Base-by-base conservation (phyloP, 2,329 filamentous ascomycete genomes). In the Fusarium sp. region DNA sequence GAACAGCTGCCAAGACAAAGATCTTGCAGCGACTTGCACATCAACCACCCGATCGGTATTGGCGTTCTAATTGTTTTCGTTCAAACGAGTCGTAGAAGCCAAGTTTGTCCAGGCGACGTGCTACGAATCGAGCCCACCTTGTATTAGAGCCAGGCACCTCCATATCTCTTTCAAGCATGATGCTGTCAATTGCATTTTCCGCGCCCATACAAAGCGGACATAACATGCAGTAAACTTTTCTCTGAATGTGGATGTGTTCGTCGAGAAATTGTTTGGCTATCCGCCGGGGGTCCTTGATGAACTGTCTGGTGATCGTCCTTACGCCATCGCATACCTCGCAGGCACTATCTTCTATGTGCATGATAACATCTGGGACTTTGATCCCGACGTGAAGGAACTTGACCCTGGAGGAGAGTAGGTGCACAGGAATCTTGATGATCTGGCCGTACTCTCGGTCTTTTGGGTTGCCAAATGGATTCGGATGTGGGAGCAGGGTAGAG, bases 181-280 rank as follows among this genome's bases (percentile, higher is more conserved):
- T 33, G 15, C 49, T 45, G 4, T 19, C 6, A 11, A 8, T 0
- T 4, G 17, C 1, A 35, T 27, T 8, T 0, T 23, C 3, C 21
- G 9, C 1, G 1, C 56, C 56, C 17, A 61, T 35, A 21, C 56
- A 61, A 1, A 61, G 9, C 4, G 49, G 44, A 17, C 57, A 60
- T 6, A 60, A 25, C 15, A 25, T 39, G 8, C 15, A 15, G 8
- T n/a, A 2, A 6, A 15, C 11, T 3, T 25, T 6, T 7, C 6
- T 9, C 11, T 9, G n/a, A 10, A 3, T 17, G 4, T 15, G 19
- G 11, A 14, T 17, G 2, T 23, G 6, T 3, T 1, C 4, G 2
- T 2, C 10, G 10, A 42, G 14, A 21, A 33, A 49, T 9, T 11
- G 38, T 15, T 6, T 7, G 9, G 3, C 27, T 4, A 29, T 29